These are phyloP conservation scores for Phytopythium sindhum DNA, from an alignment of 352 stramenopile genomes.

Conservation along the genomic window DNA sequence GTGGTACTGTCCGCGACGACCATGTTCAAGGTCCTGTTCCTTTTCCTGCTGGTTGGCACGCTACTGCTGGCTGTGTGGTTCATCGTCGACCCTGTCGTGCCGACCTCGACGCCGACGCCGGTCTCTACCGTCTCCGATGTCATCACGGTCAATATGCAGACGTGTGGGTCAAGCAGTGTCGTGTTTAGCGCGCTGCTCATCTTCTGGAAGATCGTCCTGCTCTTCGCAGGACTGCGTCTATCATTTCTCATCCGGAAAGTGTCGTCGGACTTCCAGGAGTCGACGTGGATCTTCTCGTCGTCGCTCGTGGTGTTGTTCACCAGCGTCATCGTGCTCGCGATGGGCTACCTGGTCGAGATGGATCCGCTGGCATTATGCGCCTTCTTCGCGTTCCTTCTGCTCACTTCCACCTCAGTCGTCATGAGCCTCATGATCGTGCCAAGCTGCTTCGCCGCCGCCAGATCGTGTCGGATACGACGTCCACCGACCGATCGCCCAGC, in stretches of 20 bases:
- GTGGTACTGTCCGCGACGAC: conserved; percentile 9
- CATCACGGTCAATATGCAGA: conserved; percentile 17
- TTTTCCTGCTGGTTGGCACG: conserved; percentile 17
- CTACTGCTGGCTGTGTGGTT: conserved; percentile 17
- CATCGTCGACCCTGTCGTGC: conserved; percentile 17
- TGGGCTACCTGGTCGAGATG: conserved; percentile 15
- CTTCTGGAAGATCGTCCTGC: conserved; percentile 43
- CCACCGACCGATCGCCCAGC: not conserved
- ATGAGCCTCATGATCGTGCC: conserved; percentile 3
- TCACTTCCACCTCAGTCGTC: conserved; percentile 1
- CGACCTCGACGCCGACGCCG: conserved; percentile 11
- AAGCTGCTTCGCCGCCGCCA: not conserved
- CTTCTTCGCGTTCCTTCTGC: conserved; percentile 5
- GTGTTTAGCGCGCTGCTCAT: conserved; percentile 33
- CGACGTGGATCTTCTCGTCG: conserved; percentile 29
- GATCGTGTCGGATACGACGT: too few species aligned
- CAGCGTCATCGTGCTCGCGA: conserved; percentile 11
- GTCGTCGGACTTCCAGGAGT: conserved; percentile 32
- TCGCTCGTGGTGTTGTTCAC: conserved; percentile 24
- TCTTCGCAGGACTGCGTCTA: conserved; percentile 35
- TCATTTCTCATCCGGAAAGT: conserved; percentile 50
- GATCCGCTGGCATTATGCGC: not conserved
- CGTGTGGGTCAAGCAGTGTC: conserved; percentile 29
- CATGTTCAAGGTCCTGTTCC: conserved; percentile 18
- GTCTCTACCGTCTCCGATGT: conserved; percentile 10